Conservation (phyloP, 2,329 filamentous ascomycete genomes). For the Pseudocercospora fijiensis region DNA sequence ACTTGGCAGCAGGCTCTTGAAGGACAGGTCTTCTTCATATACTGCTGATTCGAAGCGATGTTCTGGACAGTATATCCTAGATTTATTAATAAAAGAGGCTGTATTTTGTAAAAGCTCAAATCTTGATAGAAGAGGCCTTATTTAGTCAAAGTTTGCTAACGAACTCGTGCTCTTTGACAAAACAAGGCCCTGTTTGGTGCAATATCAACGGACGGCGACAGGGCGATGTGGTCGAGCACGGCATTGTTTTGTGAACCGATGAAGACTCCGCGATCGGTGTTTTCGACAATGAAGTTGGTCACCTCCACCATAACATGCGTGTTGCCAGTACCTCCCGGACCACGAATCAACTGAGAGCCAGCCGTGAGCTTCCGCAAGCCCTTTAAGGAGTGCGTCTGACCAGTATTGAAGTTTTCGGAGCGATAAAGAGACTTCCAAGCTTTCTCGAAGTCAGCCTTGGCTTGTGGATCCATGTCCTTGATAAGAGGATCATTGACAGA, state of each 20-base stretch:
- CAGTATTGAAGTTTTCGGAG: not conserved
- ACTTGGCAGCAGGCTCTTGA: no score
- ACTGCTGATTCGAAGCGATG: no score
- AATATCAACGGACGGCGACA: no score
- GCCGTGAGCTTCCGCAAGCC: not conserved
- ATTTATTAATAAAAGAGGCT: no score
- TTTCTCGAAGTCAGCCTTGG: not conserved
- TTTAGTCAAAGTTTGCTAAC: no score
- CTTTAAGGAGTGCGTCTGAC: not conserved
- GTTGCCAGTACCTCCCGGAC: not conserved
- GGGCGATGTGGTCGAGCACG: not conserved
- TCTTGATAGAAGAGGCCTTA: no score
- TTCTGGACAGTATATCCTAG: no score
- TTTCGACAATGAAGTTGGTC: not conserved
- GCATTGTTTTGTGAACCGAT: not conserved
- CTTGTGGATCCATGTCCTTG: not conserved
- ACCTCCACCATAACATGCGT: not conserved
- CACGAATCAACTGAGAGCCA: not conserved
- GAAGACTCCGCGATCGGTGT: not conserved
- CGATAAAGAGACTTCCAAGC: not conserved
- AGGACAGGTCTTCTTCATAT: no score
- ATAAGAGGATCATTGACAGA: not conserved
- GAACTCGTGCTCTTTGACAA: no score
- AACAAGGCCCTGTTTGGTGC: no score
- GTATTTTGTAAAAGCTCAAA: no score